A percentile compares a stretch with the other conserved stretches of the same genome.
Evolutionary conservation across 83 land plant genomes (phyloP).

Genomic region (Picea abies): DNA sequence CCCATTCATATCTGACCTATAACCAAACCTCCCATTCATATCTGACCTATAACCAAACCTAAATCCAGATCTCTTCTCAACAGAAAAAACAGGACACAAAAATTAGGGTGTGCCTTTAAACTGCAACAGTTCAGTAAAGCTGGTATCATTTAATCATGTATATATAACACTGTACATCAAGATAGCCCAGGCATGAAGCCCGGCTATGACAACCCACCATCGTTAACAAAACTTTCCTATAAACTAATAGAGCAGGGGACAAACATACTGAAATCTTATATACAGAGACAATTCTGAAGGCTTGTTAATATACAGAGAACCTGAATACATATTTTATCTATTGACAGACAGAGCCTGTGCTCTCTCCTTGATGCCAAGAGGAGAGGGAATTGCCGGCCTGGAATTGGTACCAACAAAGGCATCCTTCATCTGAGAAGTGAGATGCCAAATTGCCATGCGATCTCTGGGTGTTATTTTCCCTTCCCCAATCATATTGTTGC

Average conservation of each 20-base stretch:
- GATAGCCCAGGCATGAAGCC: too few species aligned
- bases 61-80: too few species aligned
- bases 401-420: constrained; percentile 16
- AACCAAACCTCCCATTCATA: too few species aligned
- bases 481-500: neutral
- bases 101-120: too few species aligned
- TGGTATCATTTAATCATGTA: too few species aligned
- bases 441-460: constrained; percentile 18
- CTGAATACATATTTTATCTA: neutral
- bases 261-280: neutral
- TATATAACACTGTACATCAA: too few species aligned
- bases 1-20: too few species aligned
- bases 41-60: too few species aligned
- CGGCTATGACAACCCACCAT: too few species aligned
- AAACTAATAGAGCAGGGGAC: neutral
- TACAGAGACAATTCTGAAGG: neutral
- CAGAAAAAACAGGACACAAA: too few species aligned
- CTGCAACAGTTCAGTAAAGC: too few species aligned
- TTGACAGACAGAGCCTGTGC: constrained; percentile 26
- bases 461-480: neutral
- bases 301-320: neutral
- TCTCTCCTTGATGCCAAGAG: constrained; percentile 27
- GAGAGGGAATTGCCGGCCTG: constrained; percentile 34
- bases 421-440: constrained; percentile 23
- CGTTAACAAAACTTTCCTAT: too few species aligned